Conservation (phyloP, 768 basidiomycete species). For the Tylopilus subfusipes region DNA sequence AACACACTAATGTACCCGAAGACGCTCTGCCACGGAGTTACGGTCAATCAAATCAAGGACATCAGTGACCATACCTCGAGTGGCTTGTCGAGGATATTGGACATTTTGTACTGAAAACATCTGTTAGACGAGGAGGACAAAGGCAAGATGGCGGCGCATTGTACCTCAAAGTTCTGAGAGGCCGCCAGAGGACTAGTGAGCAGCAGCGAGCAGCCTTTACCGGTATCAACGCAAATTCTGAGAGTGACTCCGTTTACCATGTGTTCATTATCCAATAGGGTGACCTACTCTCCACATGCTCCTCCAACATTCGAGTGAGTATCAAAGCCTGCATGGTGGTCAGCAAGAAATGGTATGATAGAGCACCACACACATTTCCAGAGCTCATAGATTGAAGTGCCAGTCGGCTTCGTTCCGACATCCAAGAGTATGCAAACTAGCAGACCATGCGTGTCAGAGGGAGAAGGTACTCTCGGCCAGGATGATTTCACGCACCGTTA, state of each 20-base stretch:
- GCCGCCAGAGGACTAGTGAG: constrained; percentile 79
- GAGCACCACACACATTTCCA: constrained; percentile 69
- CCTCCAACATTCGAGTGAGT: constrained; percentile 84
- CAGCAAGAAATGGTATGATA: neutral
- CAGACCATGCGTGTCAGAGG: neutral
- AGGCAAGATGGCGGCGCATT: neutral
- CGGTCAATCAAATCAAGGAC: neutral
- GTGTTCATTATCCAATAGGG: neutral
- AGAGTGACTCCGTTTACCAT: neutral
- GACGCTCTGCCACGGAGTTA: constrained; percentile 48
- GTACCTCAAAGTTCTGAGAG: constrained; percentile 91
- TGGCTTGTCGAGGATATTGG: constrained; percentile 94
- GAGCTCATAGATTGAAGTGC: constrained; percentile 92
- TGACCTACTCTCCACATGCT: constrained; percentile 84
- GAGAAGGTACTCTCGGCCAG: neutral
- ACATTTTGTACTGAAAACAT: constrained; percentile 77
- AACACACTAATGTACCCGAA: constrained; percentile 86
- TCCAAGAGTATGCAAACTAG: constrained; percentile 87
- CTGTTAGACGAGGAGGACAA: neutral
- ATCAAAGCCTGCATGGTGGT: constrained; percentile 55
- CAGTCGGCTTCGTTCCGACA: constrained; percentile 93
- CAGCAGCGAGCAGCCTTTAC: constrained; percentile 66
- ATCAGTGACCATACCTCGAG: constrained; percentile 62
- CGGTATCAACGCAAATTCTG: constrained; percentile 81
- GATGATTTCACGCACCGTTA: constrained; percentile 49